Conservation (phyloP, 2,329 filamentous ascomycete genomes). For the Exophiala viscosa region DNA sequence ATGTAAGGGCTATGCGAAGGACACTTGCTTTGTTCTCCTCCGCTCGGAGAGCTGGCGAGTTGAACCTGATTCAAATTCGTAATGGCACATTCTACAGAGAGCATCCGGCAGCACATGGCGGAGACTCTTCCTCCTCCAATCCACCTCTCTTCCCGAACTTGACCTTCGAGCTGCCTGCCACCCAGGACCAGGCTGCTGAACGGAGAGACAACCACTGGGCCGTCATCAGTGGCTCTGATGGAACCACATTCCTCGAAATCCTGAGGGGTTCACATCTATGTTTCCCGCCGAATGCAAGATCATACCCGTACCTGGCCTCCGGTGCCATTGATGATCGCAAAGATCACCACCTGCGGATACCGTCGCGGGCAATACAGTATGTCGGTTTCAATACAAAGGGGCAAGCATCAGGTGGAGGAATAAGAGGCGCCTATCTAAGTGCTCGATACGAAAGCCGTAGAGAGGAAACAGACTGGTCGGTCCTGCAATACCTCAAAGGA, state of each 20-base stretch:
- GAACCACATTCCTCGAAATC: constrained; percentile 77
- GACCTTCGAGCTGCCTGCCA: constrained; percentile 64
- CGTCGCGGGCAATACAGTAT: constrained; percentile 72
- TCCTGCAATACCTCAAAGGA: constrained; percentile 75
- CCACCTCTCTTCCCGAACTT: constrained; percentile 70
- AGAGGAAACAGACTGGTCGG: constrained; percentile 82
- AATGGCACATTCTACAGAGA: constrained; percentile 81
- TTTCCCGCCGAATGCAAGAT: constrained; percentile 69
- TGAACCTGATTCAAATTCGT: constrained; percentile 64
- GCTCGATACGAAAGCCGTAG: constrained; percentile 85
- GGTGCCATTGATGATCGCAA: constrained; percentile 54
- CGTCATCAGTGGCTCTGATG: constrained; percentile 73
- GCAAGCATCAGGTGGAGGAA: constrained; percentile 47
- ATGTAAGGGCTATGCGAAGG: constrained; percentile 19
- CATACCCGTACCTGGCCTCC: constrained; percentile 72
- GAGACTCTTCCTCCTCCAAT: constrained; percentile 54
- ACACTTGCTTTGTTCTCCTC: constrained; percentile 15
- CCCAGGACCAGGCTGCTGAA: constrained; percentile 35
- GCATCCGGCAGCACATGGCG: constrained; percentile 54
- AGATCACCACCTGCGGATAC: constrained; percentile 51
- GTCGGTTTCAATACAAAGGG: constrained; percentile 79
- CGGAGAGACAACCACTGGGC: constrained; percentile 65
- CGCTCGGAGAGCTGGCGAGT: constrained; percentile 1
- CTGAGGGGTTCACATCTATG: constrained; percentile 72
- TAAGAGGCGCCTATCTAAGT: constrained; percentile 74